These are phyloP conservation scores for Inonotus hispidus DNA, from an alignment of 1,284 basidiomycete species.

Conservation along the genomic window DNA sequence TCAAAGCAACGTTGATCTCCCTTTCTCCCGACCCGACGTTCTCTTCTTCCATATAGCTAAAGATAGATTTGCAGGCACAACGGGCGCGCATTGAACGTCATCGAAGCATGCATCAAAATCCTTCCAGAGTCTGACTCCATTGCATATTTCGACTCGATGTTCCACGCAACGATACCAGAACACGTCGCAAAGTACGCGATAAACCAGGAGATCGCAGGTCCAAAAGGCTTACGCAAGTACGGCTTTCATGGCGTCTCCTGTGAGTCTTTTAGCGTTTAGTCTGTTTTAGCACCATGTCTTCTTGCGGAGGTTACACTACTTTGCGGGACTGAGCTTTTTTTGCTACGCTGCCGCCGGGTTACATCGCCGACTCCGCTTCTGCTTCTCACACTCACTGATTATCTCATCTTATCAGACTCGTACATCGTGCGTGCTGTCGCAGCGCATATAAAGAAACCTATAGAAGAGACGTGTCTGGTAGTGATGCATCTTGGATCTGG, in stretches of 20 bases:
- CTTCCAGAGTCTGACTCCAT: conserved; percentile 61
- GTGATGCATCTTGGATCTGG: conserved; percentile 83
- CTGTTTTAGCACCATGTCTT: neutral
- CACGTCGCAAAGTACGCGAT: conserved; percentile 79
- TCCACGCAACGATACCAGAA: conserved; percentile 70
- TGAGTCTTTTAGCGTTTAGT: conserved; percentile 27
- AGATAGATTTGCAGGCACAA: conserved; percentile 43
- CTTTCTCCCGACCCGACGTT: neutral
- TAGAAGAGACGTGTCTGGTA: conserved; percentile 57
- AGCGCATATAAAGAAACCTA: conserved; percentile 46
- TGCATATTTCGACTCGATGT: conserved; percentile 81
- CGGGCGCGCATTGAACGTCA: conserved; percentile 54
- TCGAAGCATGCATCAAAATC: conserved; percentile 52
- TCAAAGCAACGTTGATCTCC: no score
- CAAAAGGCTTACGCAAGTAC: conserved; percentile 75
- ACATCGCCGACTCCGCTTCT: conserved; percentile 26
- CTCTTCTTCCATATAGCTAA: neutral
- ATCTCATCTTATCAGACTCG: conserved; percentile 36
- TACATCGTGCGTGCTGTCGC: conserved; percentile 62
- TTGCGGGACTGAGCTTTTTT: neutral
- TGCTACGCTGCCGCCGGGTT: neutral
- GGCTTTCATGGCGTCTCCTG: conserved; percentile 84
- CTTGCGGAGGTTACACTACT: neutral
- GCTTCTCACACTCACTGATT: conserved; percentile 19
- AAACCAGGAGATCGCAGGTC: conserved; percentile 51